Conservation (phyloP, 2,329 filamentous ascomycete genomes). For the Metarhizium guizhouense region DNA sequence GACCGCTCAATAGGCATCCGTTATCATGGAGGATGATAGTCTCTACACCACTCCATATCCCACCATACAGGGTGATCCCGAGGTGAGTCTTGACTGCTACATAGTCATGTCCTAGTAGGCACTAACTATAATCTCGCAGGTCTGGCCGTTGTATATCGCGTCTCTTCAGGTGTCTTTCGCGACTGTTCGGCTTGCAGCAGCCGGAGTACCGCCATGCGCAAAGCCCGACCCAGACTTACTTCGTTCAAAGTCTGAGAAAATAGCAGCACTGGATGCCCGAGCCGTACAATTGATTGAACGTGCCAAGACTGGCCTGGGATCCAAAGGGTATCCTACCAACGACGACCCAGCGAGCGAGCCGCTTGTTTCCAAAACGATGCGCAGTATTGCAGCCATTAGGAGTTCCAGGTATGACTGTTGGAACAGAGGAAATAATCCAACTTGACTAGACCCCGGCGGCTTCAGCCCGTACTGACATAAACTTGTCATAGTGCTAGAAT, state of each 20-base stretch:
- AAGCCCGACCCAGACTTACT: not conserved
- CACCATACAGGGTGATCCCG: not conserved
- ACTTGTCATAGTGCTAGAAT: not conserved
- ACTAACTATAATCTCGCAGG: not conserved
- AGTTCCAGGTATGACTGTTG: not conserved
- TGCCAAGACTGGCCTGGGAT: not conserved
- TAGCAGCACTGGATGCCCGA: not conserved
- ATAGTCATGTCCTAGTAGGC: not conserved
- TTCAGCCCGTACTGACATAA: not conserved
- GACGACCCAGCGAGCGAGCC: not conserved
- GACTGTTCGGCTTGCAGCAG: not conserved
- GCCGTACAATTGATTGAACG: not conserved
- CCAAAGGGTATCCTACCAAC: not conserved
- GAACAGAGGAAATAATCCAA: too few species aligned
- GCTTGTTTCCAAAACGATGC: not conserved
- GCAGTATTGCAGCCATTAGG: not conserved
- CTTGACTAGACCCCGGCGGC: too few species aligned
- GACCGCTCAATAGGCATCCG: not conserved
- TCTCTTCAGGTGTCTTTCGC: not conserved
- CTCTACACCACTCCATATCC: not conserved
- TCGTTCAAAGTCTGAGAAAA: not conserved
- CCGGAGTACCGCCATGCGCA: not conserved
- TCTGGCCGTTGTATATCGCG: constrained; percentile 1
- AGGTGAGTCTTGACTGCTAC: not conserved
- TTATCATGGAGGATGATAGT: not conserved